phyloP scores from a whole-genome alignment of 2,329 filamentous ascomycete genomes.

The Ascosphaera acerosa region DNA sequence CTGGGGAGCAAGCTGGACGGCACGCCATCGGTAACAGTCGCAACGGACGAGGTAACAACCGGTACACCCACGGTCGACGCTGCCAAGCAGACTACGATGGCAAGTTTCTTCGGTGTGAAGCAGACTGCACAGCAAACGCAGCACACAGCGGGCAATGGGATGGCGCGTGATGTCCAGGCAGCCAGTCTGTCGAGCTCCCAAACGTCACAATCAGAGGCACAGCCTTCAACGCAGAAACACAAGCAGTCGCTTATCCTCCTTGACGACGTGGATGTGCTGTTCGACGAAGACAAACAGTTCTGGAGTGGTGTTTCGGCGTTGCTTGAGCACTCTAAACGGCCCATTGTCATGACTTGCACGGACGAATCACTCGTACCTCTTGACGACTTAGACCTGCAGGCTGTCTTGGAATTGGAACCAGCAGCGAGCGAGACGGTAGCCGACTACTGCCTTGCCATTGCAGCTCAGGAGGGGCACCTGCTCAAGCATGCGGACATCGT shows the following conservation, averaged over 20 bases:
- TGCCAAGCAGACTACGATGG: conserved; percentile 55
- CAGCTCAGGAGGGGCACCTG: conserved; percentile 71
- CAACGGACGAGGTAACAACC: conserved; percentile 5
- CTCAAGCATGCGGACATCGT: conserved; percentile 40
- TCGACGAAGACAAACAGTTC: conserved; percentile 88
- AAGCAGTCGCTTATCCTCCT: conserved; percentile 87
- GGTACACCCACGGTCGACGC: conserved; percentile 10
- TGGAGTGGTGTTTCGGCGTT: conserved; percentile 62
- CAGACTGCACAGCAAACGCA: no score
- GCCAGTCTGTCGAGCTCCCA: no score
- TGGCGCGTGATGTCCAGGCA: no score
- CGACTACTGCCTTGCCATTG: conserved; percentile 59
- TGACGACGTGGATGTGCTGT: conserved; percentile 82
- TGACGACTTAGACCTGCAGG: conserved; percentile 51
- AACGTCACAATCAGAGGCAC: no score
- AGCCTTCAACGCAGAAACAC: conserved; percentile 27
- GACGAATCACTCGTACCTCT: conserved; percentile 63
- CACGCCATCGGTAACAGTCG: conserved; percentile 14
- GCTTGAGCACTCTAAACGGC: conserved; percentile 63
- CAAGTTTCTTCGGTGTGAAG: conserved; percentile 59
- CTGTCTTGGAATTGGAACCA: conserved; percentile 49
- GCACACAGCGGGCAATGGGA: no score
- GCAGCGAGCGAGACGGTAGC: conserved; percentile 42
- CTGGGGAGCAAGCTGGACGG: conserved; percentile 14
- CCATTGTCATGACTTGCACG: conserved; percentile 88